Percentiles rank a stretch among this genome's conserved stretches.
Evolutionary conservation across 805 yeast genomes (phyloP).

Genomic region (Candida hungchunana): DNA sequence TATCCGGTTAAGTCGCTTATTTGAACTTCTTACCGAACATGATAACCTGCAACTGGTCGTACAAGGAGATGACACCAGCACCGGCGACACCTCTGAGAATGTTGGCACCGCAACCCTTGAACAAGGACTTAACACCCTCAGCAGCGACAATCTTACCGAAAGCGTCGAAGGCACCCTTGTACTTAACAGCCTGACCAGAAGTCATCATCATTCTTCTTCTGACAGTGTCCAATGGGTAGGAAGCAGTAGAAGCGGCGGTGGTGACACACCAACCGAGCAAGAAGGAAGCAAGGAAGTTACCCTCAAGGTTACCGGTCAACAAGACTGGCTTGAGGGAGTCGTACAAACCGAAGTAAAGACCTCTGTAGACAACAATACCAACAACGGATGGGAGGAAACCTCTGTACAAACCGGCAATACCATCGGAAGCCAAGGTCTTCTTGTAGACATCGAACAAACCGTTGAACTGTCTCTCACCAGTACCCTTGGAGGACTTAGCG

Average conservation of each 20-base stretch:
- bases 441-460: constrained; percentile 95
- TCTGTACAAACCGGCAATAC: constrained; percentile 98
- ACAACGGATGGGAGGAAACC: constrained; percentile 98
- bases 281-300: constrained; percentile 94
- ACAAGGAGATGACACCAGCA: constrained; percentile 98
- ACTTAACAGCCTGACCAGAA: constrained; percentile 97
- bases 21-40: constrained; percentile 93
- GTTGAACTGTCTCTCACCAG: constrained; percentile 93
- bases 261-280: constrained; percentile 96
- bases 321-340: constrained; percentile 95
- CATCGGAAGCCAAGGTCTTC: constrained; percentile 93
- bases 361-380: constrained; percentile 98
- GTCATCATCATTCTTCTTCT: constrained; percentile 99
- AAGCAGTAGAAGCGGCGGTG: constrained; percentile 97
- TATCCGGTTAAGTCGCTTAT: constrained; percentile 26
- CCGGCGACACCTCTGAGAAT: constrained; percentile 99
- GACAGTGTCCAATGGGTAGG: constrained; percentile 98
- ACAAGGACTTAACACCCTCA: constrained; percentile 89
- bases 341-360: constrained; percentile 96
- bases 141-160: constrained; percentile 89
- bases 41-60: constrained; percentile 95
- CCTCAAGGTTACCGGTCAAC: constrained; percentile 90
- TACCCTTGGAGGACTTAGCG: constrained; percentile 77
- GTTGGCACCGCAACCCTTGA: constrained; percentile 99
- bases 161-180: constrained; percentile 92